phyloP scores from a whole-genome alignment of 805 yeast species.

The Candida tallmaniae region DNA sequence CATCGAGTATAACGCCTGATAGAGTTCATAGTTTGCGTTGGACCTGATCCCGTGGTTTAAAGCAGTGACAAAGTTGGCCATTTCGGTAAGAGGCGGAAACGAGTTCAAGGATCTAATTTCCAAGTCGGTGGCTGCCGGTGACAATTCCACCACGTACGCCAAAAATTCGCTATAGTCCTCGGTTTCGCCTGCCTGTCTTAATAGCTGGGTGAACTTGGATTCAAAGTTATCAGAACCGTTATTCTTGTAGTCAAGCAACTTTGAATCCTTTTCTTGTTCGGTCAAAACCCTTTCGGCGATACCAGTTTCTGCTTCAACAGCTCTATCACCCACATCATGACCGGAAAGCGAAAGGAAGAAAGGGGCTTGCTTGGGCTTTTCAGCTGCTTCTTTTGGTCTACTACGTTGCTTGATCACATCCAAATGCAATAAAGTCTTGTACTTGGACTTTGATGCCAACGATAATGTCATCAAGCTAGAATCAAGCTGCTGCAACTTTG shows the following conservation, averaged over 20 bases:
- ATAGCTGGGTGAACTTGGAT: conserved; percentile 62
- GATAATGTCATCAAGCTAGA: conserved; percentile 67
- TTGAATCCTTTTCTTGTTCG: conserved; percentile 20
- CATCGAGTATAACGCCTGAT: conserved; percentile 76
- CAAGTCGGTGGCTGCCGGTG: conserved; percentile 78
- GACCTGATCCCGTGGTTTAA: conserved; percentile 52
- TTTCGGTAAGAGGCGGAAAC: conserved; percentile 62
- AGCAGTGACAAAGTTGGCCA: conserved; percentile 63
- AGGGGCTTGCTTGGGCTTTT: conserved; percentile 72
- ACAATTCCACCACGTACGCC: conserved; percentile 47
- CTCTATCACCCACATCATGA: conserved; percentile 66
- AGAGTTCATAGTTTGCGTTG: conserved; percentile 67
- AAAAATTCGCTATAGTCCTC: conserved; percentile 50
- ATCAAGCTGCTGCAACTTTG: conserved; percentile 57
- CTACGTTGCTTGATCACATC: conserved; percentile 83
- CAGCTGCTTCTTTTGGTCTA: conserved; percentile 85
- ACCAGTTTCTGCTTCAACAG: conserved; percentile 42
- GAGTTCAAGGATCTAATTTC: conserved; percentile 79
- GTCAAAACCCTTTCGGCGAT: conserved; percentile 5
- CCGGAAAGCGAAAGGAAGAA: conserved; percentile 75
- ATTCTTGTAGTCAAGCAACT: conserved; percentile 28
- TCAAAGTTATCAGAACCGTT: conserved; percentile 50
- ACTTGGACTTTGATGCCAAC: conserved; percentile 69
- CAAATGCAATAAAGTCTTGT: conserved; percentile 71
- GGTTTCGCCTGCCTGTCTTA: conserved; percentile 48